Base-by-base conservation (phyloP, 2,329 filamentous ascomycete genomes). In the Pseudocercospora fijiensis region DNA sequence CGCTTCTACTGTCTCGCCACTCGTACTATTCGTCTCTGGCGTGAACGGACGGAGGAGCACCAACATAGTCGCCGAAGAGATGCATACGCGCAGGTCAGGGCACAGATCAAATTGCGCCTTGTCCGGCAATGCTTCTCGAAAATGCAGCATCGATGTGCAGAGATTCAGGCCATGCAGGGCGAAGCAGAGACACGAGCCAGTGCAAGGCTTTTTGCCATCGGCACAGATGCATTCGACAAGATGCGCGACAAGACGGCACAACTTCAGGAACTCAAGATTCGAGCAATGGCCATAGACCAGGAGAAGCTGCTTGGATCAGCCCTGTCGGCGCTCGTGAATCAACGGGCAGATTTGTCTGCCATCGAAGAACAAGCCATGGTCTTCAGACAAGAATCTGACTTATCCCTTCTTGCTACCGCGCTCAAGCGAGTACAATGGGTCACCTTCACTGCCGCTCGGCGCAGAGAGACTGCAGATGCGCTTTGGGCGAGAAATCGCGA, bases 351-450 rank as follows among this genome's bases (percentile, higher is more conserved):
- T 4, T 16, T 71, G 6, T 41, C 24, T 7, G 67, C 67, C 0
- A 66, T 78, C 60, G 72, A 78, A 2, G 59, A 79, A 24, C 78
- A 81, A 70, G 85, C 85, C 11, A 64, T 76, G 2, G 73, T 76
- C 1, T 77, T 85, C 37, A 72, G 79, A 57, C 78, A 80, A 26
- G 77, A 83, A 62, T 81, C 80, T 47, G 75, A 81, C 4, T 78
- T 83, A 11, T 75, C 79, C 24, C 74, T 80, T 3, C 81, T 84
- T 13, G 77, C 78, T 10, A 76, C 75, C 13, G 79, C 78, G 24
- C 75, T 87, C 62, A 84, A 83, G 71, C 84, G 81, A 69, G 75
- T 87, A n/a, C 85, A 83, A 59, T 83, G 86, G 75, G 81, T 81
- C 7, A 76, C 84, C 1, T 87, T 87, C 75, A 84, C 85, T 45